Base-by-base conservation (phyloP, 2,329 filamentous ascomycete species). In the Neofusicoccum laricinum region DNA sequence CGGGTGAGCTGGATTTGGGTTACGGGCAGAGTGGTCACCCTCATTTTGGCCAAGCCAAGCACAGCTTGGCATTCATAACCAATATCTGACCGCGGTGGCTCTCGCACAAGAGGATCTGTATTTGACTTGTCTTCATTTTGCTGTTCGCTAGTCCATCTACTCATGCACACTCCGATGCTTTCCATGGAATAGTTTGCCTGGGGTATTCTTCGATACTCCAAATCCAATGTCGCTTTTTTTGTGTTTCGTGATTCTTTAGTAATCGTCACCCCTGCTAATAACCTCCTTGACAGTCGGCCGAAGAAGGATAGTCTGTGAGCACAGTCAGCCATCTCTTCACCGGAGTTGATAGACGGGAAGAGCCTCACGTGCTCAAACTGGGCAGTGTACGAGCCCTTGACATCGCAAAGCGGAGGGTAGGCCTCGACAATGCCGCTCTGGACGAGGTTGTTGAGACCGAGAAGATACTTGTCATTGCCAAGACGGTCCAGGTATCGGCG, bases 371-470 rank as follows among this genome's bases (percentile, higher is more conserved):
- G 93, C 82, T 97, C 93, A 75, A 88, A 96, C 76, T 97, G 93
- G 68, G 93, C 94, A 30, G 93, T 96, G 78, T 96, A 97, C 30
- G 91, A 96, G 65, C 94, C 94, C 85, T 96, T 96, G 79, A 93
- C 88, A 80, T 97, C 93, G 70, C 90, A 89, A 70, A 97, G 82
- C 34, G 93, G 93, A 43, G 93, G 92, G 75, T 97, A 97, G 48
- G 91, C 88, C 79, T 97, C 91, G 48, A 97, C 91, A 70, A 97
- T 90, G 65, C 92, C 93, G 65, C 84, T 87, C 46, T 87, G 84
- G 51, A 97, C 92, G 46, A 97, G 84, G 73, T 89, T 94, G 79
- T 96, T 97, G 76, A 97, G 81, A 50, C 93, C 93, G 7, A 97
- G 84, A 41, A 97, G 85, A 75, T 98, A 97, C 78, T 97, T 97